phyloP scores from a whole-genome alignment of 2,329 filamentous ascomycete genomes.

The Fusarium anguioides region DNA sequence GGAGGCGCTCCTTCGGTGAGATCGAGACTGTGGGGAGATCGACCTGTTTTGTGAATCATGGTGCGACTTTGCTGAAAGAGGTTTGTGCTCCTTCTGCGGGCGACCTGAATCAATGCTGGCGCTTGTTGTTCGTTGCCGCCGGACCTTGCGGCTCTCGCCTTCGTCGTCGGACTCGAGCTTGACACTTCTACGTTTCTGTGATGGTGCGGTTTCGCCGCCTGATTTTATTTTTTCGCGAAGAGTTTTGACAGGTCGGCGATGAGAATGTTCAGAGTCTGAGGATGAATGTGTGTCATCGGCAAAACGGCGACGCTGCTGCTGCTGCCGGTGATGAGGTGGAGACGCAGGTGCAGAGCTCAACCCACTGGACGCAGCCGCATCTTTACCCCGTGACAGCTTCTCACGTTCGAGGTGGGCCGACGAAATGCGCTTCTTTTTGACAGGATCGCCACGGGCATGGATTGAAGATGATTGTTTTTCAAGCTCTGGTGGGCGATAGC shows the following conservation, averaged over 20 bases:
- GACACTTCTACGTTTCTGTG: constrained; percentile 65
- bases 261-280: constrained; percentile 66
- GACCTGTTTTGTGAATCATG: constrained; percentile 58
- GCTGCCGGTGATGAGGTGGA: constrained; percentile 55
- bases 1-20: constrained; percentile 72
- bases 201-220: constrained; percentile 59
- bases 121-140: constrained; percentile 64
- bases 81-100: constrained; percentile 50
- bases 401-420: constrained; percentile 54
- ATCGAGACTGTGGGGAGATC: constrained; percentile 67
- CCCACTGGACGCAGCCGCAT: constrained; percentile 61
- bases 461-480: constrained; percentile 50
- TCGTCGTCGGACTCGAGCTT: constrained; percentile 70
- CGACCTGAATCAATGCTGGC: constrained; percentile 52
- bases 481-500: constrained; percentile 47
- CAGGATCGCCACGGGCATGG: constrained; percentile 48
- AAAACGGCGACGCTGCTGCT: constrained; percentile 48
- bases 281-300: constrained; percentile 57
- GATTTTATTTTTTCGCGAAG: constrained; percentile 61
- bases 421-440: constrained; percentile 63
- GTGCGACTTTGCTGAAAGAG: constrained; percentile 47
- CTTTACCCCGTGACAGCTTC: constrained; percentile 57
- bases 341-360: constrained; percentile 70
- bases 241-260: constrained; percentile 56
- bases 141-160: constrained; percentile 63